phyloP scores from a whole-genome alignment of 2,329 filamentous ascomycete species.

The Nigrograna mackinnonii region DNA sequence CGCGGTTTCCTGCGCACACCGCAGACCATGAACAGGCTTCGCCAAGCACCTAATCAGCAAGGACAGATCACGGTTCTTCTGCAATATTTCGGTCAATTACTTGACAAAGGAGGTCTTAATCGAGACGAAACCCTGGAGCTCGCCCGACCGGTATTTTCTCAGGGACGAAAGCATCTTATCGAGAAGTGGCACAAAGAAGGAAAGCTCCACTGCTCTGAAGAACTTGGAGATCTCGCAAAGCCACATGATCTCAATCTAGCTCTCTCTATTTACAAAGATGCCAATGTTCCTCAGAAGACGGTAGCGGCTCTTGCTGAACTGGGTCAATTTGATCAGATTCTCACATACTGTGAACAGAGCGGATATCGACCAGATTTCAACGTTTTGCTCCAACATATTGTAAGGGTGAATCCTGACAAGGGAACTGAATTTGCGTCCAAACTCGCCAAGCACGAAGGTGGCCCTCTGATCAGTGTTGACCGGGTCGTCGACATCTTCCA shows the following conservation, averaged over 20 bases:
- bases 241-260: constrained; percentile 88
- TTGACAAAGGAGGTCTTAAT: constrained; percentile 94
- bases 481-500: constrained; percentile 98
- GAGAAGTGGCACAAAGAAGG: constrained; percentile 98
- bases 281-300: constrained; percentile 89
- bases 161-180: constrained; percentile 92
- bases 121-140: constrained; percentile 92
- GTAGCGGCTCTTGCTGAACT: constrained; percentile 94
- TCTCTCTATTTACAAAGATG: constrained; percentile 85
- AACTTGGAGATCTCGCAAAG: constrained; percentile 92
- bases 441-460: constrained; percentile 85
- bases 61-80: constrained; percentile 92
- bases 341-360: constrained; percentile 82
- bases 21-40: constrained; percentile 96
- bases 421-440: constrained; percentile 92
- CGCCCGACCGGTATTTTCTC: constrained; percentile 86
- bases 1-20: constrained; percentile 92
- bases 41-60: constrained; percentile 77
- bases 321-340: constrained; percentile 94
- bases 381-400: constrained; percentile 87
- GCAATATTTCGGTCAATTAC: constrained; percentile 95
- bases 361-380: constrained; percentile 97
- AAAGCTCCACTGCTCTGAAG: constrained; percentile 94
- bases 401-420: constrained; percentile 89
- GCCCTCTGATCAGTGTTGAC: constrained; percentile 87